Base-by-base conservation (phyloP, 108 stramenopile genomes). In the Cyclotella choctawhatcheeana region DNA sequence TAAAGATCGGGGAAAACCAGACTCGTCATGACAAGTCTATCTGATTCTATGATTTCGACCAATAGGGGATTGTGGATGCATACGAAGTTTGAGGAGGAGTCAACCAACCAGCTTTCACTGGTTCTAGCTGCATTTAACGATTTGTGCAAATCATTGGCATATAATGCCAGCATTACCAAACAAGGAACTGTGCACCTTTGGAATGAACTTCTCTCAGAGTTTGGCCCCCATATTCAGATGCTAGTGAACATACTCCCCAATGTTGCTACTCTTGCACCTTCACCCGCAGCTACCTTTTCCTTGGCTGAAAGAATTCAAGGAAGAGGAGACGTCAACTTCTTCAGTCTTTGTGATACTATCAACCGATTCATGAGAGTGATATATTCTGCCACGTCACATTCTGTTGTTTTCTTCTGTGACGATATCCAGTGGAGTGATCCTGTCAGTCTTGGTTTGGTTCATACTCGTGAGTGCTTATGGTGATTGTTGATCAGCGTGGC, bases 391-490 rank as follows among this genome's bases (percentile, higher is more conserved):
- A 40, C 12, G 12, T 12, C 37, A 40, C 12, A 40, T 12, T 12
- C 12, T 40, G 6, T 40, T 40, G 12, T 40, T 12, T 8, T 6
- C 37, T 48, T 48, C 4, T n/a, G n/a, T 48, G 8, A 81, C 27
- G 80, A 81, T 69, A 25, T 74, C 7, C 68, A 81, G 56, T 81
- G 80, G 80, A 53, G 59, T 33, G 80, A 74, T 30, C 47, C 58
- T n/a, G 31, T 63, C 30, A 51, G 67, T 20, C 50, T 81, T 30
- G 56, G 35, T 21, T 31, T 81, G 18, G 55, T 81, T n/a, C 69
- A 81, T n/a, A n/a, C n/a, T n/a, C n/a, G n/a, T n/a, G n/a, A n/a
- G n/a, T n/a, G n/a, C n/a, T n/a, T n/a, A n/a, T n/a, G n/a, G n/a
- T n/a, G n/a, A n/a, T n/a, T n/a, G n/a, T n/a, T n/a, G n/a, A n/a